Percentiles rank a stretch among this genome's conserved stretches.
phyloP scores from a whole-genome alignment of 306 rosid genomes.

The Cucurbita moschata region DNA sequence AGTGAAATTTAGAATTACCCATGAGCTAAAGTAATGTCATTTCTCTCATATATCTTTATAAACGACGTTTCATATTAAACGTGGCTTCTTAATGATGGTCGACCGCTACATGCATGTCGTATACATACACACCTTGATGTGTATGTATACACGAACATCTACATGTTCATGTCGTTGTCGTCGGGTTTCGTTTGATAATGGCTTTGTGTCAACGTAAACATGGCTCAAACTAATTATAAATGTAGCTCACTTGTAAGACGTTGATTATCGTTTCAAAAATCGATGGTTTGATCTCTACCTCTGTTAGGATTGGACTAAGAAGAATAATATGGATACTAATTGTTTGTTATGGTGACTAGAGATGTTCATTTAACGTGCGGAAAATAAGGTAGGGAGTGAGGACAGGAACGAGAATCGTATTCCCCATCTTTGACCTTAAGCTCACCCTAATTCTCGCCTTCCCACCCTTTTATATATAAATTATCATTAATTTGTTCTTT shows the following conservation, averaged over 20 bases:
- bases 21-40: not conserved
- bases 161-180: not conserved
- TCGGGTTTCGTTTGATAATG: not conserved
- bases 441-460: no score
- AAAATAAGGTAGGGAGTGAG: no score
- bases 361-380: no score
- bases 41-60: not conserved
- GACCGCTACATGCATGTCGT: not conserved
- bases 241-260: no score
- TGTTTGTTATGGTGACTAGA: not conserved
- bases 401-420: no score
- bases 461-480: no score
- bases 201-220: not conserved
- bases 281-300: not conserved
- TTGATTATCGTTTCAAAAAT: no score
- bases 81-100: not conserved
- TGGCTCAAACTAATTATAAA: not conserved
- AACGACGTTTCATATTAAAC: not conserved
- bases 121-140: not conserved
- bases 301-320: not conserved
- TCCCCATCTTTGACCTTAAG: no score
- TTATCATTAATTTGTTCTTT: no score
- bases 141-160: not conserved
- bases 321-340: no score
- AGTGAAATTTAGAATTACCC: not conserved